Conservation (phyloP, 306 rosid species). For the Cicer chorassanicum region DNA sequence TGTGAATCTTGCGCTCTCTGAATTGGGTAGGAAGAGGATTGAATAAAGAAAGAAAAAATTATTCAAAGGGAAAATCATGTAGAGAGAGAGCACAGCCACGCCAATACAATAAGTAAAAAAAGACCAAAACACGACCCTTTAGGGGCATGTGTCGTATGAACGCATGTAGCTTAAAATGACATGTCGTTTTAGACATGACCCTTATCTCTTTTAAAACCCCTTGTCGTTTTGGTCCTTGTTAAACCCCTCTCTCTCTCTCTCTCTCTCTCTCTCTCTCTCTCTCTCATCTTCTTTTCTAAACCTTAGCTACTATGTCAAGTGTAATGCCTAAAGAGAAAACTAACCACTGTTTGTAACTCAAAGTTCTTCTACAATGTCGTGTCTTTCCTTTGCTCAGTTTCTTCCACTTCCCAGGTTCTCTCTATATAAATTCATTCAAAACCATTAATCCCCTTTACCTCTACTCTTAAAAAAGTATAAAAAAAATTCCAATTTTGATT, state of each 20-base stretch:
- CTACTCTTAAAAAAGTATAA: background rate
- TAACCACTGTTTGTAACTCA: conserved; percentile 39
- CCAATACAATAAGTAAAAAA: too few relatives aligned
- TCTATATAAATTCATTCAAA: conserved; percentile 16
- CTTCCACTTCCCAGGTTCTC: conserved; percentile 72
- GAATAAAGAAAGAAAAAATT: background rate
- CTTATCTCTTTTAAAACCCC: conserved; percentile 36
- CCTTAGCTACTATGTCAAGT: conserved; percentile 38
- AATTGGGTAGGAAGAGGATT: conserved; percentile 20
- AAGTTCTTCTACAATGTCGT: conserved; percentile 62
- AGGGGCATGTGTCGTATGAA: too few relatives aligned
- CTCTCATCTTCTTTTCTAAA: conserved; percentile 31
- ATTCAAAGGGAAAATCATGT: background rate
- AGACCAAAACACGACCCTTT: too few relatives aligned
- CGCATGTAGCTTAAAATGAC: background rate
- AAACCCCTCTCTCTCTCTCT: conserved; percentile 40
- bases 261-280: too few relatives aligned
- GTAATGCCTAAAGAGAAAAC: conserved; percentile 46
- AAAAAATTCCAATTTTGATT: background rate
- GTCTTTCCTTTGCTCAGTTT: conserved; percentile 61
- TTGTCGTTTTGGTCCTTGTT: conserved; percentile 48
- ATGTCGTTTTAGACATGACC: background rate
- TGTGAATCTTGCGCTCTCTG: background rate
- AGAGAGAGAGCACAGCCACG: too few relatives aligned
- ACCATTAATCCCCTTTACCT: conserved; percentile 3